phyloP scores from a whole-genome alignment of 1,284 basidiomycete genomes.

The Pterulicium gracile region DNA sequence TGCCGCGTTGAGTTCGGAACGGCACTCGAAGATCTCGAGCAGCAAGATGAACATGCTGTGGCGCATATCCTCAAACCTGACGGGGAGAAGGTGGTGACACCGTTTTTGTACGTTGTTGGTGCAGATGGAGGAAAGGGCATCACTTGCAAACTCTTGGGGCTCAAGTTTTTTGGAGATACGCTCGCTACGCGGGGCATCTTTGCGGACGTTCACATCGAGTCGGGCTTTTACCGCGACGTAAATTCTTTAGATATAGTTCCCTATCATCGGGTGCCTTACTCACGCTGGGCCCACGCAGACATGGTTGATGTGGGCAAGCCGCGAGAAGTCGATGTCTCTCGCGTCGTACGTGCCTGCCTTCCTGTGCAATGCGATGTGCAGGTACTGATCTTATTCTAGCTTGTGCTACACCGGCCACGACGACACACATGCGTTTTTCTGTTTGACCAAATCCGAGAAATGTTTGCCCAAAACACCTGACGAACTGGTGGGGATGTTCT shows the following conservation, averaged over 20 bases:
- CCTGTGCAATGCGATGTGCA: too few relatives aligned
- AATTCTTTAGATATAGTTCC: too few relatives aligned
- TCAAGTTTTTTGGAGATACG: background rate
- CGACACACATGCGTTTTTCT: background rate
- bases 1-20: background rate
- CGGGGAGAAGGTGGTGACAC: background rate
- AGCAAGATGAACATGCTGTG: background rate
- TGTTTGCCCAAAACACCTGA: conserved; percentile 9
- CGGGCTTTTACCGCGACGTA: background rate
- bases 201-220: background rate
- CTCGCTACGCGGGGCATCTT: background rate
- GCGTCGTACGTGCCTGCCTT: too few relatives aligned
- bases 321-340: background rate
- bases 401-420: background rate
- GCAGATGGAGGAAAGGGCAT: background rate
- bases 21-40: background rate
- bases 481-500: conserved; percentile 19
- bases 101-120: background rate
- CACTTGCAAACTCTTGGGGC: background rate
- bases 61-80: background rate
- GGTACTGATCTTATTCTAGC: too few relatives aligned
- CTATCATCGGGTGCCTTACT: too few relatives aligned
- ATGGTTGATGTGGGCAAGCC: background rate
- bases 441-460: background rate
- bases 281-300: too few relatives aligned